Percentiles rank a stretch among this genome's conserved stretches.
Evolutionary conservation across 2,329 filamentous ascomycete species (phyloP).

Genomic region (Amauroascus verrucosus): DNA sequence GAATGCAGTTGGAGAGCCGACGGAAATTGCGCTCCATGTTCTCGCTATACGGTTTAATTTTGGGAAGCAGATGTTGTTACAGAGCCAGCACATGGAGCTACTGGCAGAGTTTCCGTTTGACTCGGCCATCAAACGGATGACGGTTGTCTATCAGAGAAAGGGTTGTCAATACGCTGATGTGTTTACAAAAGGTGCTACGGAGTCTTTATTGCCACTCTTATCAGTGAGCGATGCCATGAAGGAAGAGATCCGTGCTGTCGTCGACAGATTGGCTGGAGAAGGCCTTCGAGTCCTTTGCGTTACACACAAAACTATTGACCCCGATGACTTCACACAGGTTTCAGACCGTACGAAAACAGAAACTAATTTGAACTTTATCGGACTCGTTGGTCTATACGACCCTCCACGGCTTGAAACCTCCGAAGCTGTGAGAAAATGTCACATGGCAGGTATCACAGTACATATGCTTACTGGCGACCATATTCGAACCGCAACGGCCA

Average conservation of each 20-base stretch:
- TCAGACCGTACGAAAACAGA: conserved; percentile 52
- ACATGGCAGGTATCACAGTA: conserved; percentile 59
- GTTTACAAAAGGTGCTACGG: conserved; percentile 47
- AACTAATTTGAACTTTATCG: conserved; percentile 55
- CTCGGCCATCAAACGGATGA: conserved; percentile 60
- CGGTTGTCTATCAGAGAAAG: conserved; percentile 45
- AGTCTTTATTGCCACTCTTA: conserved; percentile 52
- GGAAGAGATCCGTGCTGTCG: conserved; percentile 48
- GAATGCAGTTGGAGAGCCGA: conserved; percentile 52
- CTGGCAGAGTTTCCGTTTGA: conserved; percentile 58
- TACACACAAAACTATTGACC: conserved; percentile 24
- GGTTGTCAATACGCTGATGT: conserved; percentile 12
- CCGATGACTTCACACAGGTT: conserved; percentile 37
- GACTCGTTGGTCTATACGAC: conserved; percentile 71
- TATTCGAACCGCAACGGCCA: conserved; percentile 62
- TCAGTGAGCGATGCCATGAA: conserved; percentile 44
- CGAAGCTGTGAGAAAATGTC: conserved; percentile 54
- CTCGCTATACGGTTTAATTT: conserved; percentile 54
- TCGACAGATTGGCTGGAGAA: conserved; percentile 51
- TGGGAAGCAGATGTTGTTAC: conserved; percentile 40
- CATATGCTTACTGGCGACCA: conserved; percentile 74
- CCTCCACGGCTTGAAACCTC: conserved; percentile 68
- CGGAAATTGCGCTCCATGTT: conserved; percentile 59
- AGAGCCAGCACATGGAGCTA: conserved; percentile 39
- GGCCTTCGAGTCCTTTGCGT: conserved; percentile 50